Conservation (phyloP, 2,329 filamentous ascomycete genomes). For the Leptodontidium sp. region DNA sequence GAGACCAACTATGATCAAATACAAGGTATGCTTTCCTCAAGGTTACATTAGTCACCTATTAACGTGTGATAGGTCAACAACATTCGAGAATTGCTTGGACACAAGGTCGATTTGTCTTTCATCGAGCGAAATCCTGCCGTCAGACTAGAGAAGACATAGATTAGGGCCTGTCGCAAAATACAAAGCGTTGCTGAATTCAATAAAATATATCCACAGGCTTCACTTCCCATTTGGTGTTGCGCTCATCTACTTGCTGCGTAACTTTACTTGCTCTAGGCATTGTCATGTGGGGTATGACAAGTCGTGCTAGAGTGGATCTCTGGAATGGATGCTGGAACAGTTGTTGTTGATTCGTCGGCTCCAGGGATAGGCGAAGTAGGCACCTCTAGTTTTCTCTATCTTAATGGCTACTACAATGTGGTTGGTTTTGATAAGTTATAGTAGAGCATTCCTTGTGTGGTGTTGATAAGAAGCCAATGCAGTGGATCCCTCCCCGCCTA, state of each 20-base stretch:
- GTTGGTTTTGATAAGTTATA: neutral
- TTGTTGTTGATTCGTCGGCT: neutral
- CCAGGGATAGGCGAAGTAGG: neutral
- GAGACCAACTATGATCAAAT: conserved; percentile 82
- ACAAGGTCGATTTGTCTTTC: conserved; percentile 94
- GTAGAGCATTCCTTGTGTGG: no score
- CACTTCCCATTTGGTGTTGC: neutral
- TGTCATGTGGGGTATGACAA: no score
- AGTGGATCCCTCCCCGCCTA: no score
- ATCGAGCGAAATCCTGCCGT: conserved; percentile 93
- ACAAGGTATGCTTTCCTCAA: conserved; percentile 39
- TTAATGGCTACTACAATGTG: neutral
- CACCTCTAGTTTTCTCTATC: no score
- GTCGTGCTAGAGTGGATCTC: neutral
- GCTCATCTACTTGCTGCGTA: neutral
- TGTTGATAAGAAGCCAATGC: no score
- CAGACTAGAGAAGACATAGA: conserved; percentile 61
- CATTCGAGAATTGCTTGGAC: conserved; percentile 67
- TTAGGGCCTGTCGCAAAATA: conserved; percentile 12
- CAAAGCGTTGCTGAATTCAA: conserved; percentile 17
- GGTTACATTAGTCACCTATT: conserved; percentile 8
- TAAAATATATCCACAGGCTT: neutral
- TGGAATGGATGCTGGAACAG: neutral
- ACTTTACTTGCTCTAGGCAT: neutral
- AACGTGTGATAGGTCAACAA: conserved; percentile 61